Evolutionary conservation across 2,329 filamentous ascomycete species (phyloP).

Genomic region (Colletotrichum chlorophyti): DNA sequence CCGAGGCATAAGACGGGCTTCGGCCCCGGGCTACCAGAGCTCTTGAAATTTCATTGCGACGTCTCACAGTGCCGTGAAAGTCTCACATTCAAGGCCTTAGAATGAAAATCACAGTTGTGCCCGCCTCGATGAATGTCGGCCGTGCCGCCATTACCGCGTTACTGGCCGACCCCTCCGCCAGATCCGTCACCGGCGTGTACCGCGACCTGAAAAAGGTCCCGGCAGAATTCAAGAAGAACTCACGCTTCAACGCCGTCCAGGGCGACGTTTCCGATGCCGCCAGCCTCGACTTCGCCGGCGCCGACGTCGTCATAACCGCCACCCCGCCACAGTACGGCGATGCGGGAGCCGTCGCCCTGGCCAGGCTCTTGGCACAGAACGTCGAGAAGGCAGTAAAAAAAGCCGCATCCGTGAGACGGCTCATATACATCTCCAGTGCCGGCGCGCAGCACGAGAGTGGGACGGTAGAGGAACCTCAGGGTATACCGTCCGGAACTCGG

Average conservation of each 20-base stretch:
- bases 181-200: slow-evolving; percentile 38
- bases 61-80: no score
- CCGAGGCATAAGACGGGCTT: no score
- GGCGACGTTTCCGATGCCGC: slow-evolving; percentile 38
- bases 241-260: slow-evolving; percentile 37
- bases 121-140: no score
- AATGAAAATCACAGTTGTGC: no score
- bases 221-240: slow-evolving; percentile 34
- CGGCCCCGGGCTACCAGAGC: no score
- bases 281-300: slow-evolving; percentile 36
- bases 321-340: slow-evolving; percentile 41
- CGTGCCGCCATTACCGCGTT: no score
- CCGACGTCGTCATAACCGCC: slow-evolving; percentile 41
- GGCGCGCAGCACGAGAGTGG: slow-evolving; percentile 38
- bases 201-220: slow-evolving; percentile 38
- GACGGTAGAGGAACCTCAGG: slow-evolving; percentile 33
- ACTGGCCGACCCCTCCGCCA: no score
- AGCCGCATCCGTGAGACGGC: slow-evolving; percentile 16
- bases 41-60: no score
- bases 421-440: slow-evolving; percentile 32
- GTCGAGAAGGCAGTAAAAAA: slow-evolving; percentile 39
- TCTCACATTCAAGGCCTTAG: no score
- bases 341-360: no score
- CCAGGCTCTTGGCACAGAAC: slow-evolving; percentile 44
- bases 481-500: neutral